Percentiles rank a stretch among this genome's conserved stretches.
Conservation (phyloP, 2,329 filamentous ascomycete genomes). For the Neofusicoccum ribis region DNA sequence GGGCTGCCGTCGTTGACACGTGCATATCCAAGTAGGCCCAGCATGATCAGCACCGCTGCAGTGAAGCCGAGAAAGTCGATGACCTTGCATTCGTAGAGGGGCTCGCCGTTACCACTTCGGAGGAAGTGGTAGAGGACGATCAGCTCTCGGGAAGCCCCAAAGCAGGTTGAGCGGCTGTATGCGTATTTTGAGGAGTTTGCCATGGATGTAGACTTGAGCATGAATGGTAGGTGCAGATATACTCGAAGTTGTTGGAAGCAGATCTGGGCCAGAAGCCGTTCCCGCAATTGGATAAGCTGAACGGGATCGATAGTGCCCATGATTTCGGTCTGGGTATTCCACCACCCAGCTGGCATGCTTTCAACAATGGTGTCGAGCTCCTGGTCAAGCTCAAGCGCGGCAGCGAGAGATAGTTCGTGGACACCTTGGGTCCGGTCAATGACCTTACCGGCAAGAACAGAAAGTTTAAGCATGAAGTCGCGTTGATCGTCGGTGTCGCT, state of each 20-base stretch:
- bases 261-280: constrained; percentile 44
- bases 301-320: constrained; percentile 36
- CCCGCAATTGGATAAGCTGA: constrained; percentile 29
- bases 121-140: constrained; percentile 43
- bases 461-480: constrained; percentile 36
- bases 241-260: constrained; percentile 47
- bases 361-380: constrained; percentile 43
- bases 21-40: constrained; percentile 44
- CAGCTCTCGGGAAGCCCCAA: constrained; percentile 43
- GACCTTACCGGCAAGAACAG: constrained; percentile 43
- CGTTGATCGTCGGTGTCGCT: not conserved
- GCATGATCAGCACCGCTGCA: constrained; percentile 43
- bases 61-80: constrained; percentile 51
- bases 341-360: constrained; percentile 40
- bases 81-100: constrained; percentile 49
- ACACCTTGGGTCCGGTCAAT: constrained; percentile 46
- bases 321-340: constrained; percentile 34
- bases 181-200: constrained; percentile 37
- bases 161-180: constrained; percentile 41
- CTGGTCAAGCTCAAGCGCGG: constrained; percentile 45
- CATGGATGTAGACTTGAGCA: constrained; percentile 38
- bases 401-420: constrained; percentile 36
- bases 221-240: constrained; percentile 49
- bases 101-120: constrained; percentile 31
- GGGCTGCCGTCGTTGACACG: constrained; percentile 11